Base-by-base conservation (phyloP, 202 grass and related monocot genomes). In the Setaria italica region DNA sequence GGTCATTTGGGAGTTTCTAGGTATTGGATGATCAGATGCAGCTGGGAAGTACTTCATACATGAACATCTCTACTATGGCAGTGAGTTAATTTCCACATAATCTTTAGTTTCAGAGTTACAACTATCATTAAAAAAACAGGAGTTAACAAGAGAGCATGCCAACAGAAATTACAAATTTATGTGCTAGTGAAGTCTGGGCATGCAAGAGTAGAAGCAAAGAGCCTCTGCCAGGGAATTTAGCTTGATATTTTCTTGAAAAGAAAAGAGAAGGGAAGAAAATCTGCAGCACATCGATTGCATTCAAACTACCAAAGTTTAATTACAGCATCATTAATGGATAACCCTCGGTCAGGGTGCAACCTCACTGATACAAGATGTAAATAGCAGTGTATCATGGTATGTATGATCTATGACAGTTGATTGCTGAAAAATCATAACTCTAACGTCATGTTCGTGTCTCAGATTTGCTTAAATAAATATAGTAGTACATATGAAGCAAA, bases 401-500 rank as follows among this genome's bases (percentile, higher is more conserved):
- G 46, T 60, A 72, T 62, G 13, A 62, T 72, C 0, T 49, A 73
- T 73, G 20, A 21, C 68, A 49, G 46, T 73, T 41, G 3, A 62
- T 37, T 49, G 6, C 42, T 33, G 47, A 9, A 70, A 81, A 80
- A 74, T 54, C 15, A 68, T 1, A 82, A 49, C 49, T 75, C 60
- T 30, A 82, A 55, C 19, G 62, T 37, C 32, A 74, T 75, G 25
- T 37, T 46, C 3, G 16, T 12, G 33, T 68, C 84, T 68, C 50
- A 74, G 33, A 74, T 86, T 71, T n/a, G 25, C 74, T 60, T 83
- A 13, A 48, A 41, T 49, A 69, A 43, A 82, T 55, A 13, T 17
- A 62, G 75, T 35, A 75, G 49, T 69, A 85, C 72, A 84, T 41
- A 80, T n/a, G 43, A 33, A 71, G 11, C 47, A 72, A 65, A 78